These are phyloP conservation scores for Nicotiana undulata DNA, from an alignment of 257 asterid genomes.

Conservation along the genomic window DNA sequence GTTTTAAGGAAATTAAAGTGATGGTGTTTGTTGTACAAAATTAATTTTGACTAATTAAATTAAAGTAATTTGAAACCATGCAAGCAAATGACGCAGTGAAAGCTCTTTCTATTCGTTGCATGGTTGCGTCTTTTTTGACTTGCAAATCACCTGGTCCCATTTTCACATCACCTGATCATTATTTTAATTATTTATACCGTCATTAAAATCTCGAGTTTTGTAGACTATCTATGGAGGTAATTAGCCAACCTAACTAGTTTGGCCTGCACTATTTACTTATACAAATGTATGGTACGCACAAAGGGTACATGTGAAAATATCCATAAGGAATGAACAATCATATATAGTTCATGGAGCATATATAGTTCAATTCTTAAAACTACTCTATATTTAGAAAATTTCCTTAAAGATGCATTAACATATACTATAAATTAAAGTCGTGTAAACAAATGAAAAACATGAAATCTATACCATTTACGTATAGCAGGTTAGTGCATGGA, in stretches of 20 bases:
- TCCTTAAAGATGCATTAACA: not conserved
- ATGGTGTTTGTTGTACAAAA: not conserved
- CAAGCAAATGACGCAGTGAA: conserved; percentile 1
- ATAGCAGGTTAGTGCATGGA: not conserved
- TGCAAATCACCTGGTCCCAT: not conserved
- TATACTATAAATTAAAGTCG: not conserved
- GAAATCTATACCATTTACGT: not conserved
- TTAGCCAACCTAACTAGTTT: not conserved
- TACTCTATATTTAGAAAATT: not conserved
- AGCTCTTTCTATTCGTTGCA: not conserved
- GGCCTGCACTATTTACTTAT: not conserved
- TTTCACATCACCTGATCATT: not conserved
- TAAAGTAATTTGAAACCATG: not conserved
- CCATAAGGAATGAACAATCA: too few species aligned
- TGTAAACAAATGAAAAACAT: not conserved
- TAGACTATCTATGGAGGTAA: not conserved
- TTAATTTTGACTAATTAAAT: not conserved
- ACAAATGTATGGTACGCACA: too few species aligned
- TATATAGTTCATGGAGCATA: too few species aligned
- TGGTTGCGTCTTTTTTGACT: not conserved
- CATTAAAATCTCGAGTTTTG: not conserved
- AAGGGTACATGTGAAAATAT: too few species aligned
- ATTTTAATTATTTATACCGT: not conserved
- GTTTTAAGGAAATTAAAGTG: not conserved
- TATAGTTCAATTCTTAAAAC: not conserved